Evolutionary conservation across 2,329 filamentous ascomycete genomes (phyloP).

Genomic region (Phialemoniopsis sp.): DNA sequence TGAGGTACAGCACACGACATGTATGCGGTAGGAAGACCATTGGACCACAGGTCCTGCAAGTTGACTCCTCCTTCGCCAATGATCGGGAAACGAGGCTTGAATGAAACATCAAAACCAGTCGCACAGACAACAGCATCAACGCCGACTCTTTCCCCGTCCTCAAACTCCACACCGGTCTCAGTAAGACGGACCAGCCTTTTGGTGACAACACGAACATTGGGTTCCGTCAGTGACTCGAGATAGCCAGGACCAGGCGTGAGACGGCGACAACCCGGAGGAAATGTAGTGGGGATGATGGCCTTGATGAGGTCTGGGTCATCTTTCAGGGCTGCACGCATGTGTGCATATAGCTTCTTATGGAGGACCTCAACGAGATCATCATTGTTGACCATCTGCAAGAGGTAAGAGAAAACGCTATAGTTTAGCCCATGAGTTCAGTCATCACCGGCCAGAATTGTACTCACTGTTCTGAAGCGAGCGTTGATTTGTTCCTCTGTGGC

Average conservation of each 20-base stretch:
- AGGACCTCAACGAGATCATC: no score
- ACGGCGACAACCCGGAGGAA: constrained; percentile 36
- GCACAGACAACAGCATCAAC: constrained; percentile 26
- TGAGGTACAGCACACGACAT: constrained; percentile 8
- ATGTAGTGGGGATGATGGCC: constrained; percentile 19
- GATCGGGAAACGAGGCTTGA: constrained; percentile 24
- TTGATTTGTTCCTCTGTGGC: no score
- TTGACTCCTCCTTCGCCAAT: constrained; percentile 7
- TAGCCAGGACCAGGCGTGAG: constrained; percentile 37
- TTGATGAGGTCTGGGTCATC: constrained; percentile 9
- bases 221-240: constrained; percentile 32
- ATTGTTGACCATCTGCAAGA: no score
- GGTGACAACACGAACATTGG: constrained; percentile 37
- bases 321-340: constrained; percentile 9
- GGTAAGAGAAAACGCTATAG: no score
- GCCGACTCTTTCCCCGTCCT: constrained; percentile 20
- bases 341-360: no score
- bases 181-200: constrained; percentile 31
- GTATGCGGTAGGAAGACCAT: constrained; percentile 10
- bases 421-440: no score
- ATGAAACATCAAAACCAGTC: constrained; percentile 29
- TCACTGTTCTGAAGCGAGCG: no score
- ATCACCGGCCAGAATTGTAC: no score
- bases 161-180: constrained; percentile 19
- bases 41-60: constrained; percentile 14